Conservation (phyloP, 1,284 basidiomycete genomes). For the Irpex sp. region DNA sequence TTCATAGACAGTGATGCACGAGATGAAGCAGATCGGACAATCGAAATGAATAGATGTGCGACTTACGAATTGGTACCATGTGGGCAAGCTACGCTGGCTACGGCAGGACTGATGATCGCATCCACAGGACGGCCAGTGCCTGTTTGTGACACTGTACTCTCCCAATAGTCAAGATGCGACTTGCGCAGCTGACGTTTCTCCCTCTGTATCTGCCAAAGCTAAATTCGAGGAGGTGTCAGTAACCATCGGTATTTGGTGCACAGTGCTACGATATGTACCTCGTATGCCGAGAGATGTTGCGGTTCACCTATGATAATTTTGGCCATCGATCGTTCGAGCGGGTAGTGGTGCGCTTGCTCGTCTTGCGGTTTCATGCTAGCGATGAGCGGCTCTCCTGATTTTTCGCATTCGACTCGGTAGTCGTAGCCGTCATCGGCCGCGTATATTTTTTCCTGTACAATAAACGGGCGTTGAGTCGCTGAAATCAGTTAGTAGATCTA, state of each 20-base stretch:
- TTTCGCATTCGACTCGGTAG: slow-evolving; percentile 23
- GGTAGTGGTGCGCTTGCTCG: slow-evolving; percentile 25
- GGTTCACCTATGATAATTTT: slow-evolving; percentile 24
- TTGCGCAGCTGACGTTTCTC: slow-evolving; percentile 34
- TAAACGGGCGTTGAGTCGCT: neutral
- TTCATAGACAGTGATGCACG: neutral
- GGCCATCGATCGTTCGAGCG: slow-evolving; percentile 25
- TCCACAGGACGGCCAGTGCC: slow-evolving; percentile 47
- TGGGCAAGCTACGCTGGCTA: slow-evolving; percentile 32
- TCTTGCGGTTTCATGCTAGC: slow-evolving; percentile 24
- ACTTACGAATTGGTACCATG: slow-evolving; percentile 34
- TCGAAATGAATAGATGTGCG: neutral
- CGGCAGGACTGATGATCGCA: slow-evolving; percentile 37
- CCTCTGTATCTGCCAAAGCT: slow-evolving; percentile 44
- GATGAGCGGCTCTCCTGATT: slow-evolving; percentile 30
- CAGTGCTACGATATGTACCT: slow-evolving; percentile 23
- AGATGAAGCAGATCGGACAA: neutral
- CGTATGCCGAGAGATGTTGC: slow-evolving; percentile 25
- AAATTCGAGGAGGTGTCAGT: slow-evolving; percentile 18
- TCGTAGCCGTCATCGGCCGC: slow-evolving; percentile 29
- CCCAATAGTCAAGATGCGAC: slow-evolving; percentile 44
- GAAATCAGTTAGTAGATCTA: neutral
- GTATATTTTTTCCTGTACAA: slow-evolving; percentile 27
- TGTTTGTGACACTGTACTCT: slow-evolving; percentile 34
- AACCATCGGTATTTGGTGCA: slow-evolving; percentile 7